These are phyloP conservation scores for Umbelopsis sp. DNA, from an alignment of 192 early-diverging fungal genomes.

Conservation along the genomic window DNA sequence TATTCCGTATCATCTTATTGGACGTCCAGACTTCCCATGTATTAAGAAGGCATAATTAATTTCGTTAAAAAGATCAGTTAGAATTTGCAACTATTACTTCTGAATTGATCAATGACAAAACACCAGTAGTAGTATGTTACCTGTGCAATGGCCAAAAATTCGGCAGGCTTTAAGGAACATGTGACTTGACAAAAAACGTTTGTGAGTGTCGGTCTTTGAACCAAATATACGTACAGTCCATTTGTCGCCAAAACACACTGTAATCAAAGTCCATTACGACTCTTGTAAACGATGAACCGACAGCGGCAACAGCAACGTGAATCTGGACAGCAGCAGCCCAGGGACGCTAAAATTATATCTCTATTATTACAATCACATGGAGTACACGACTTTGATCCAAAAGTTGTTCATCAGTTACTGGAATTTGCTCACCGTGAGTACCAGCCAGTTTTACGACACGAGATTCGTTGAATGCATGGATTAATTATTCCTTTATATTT, in stretches of 20 bases:
- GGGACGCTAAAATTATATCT: constrained; percentile 77
- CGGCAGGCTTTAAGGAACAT: too few species aligned
- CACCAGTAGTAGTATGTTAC: too few species aligned
- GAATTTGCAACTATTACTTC: too few species aligned
- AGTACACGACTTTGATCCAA: constrained; percentile 87
- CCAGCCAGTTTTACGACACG: background rate
- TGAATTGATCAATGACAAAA: too few species aligned
- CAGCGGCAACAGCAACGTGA: constrained; percentile 14
- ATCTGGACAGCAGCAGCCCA: constrained; percentile 23
- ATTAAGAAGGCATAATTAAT: too few species aligned
- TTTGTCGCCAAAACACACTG: too few species aligned
- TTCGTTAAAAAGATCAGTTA: too few species aligned
- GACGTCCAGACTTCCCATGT: too few species aligned
- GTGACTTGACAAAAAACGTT: too few species aligned
- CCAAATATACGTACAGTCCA: background rate
- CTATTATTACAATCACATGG: constrained; percentile 83
- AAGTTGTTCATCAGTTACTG: constrained; percentile 87
- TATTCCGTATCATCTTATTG: too few species aligned
- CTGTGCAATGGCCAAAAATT: too few species aligned
- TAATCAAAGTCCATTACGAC: background rate
- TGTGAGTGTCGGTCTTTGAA: too few species aligned
- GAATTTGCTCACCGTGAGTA: constrained; percentile 88
- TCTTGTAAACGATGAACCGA: background rate
- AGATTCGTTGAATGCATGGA: background rate
- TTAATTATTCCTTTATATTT: background rate